Base-by-base conservation (phyloP, 2,329 filamentous ascomycete genomes). In the Metarhizium guizhouense region DNA sequence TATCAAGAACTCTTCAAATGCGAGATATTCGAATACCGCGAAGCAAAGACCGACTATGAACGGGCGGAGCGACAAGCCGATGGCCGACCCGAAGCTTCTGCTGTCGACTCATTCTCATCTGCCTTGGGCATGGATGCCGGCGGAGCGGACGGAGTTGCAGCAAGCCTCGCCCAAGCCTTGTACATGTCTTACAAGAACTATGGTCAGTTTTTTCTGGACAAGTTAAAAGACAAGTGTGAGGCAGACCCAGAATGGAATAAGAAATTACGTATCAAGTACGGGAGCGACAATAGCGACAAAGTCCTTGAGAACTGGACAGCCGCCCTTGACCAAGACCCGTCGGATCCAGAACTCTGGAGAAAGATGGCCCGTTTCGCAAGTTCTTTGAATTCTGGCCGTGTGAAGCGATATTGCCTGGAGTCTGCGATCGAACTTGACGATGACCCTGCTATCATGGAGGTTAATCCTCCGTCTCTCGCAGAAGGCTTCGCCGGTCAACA, bases 121-220 rank as follows among this genome's bases (percentile, higher is more conserved):
- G 74, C 75, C 14, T 70, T 83, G n/a, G 81, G 82, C 54, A 72
- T 78, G 7, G 74, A 80, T 30, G 80, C 81, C 32, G 81, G 81
- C 56, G 82, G 85, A 52, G 82, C 83, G 51, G 90, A 95, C 60
- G 86, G 83, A 32, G 84, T 85, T 2, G 89, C 86, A 16, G 94
- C 87, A 66, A 93, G 87, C 51, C 75, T 97, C 10, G 86, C 90
- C 0, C 92, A 96, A 66, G 91, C 95, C 11, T 79, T 97, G 20
- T 96, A 96, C 65, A 80, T 99, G 7, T 88, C 93, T 1, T 90
- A 95, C 76, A 99, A 97, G 71, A 99, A 97, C 64, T 86, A 93
- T 72, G 94, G 91, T 47, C 90, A 97, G 66, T 96, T 95, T 66
- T 76, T 87, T 56, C 76, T 99, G n/a, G 93, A 99, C 54, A 71